Percentiles rank a stretch among this genome's conserved stretches.
phyloP scores from a whole-genome alignment of 2,329 filamentous ascomycete genomes.

The Curvularia sp. region DNA sequence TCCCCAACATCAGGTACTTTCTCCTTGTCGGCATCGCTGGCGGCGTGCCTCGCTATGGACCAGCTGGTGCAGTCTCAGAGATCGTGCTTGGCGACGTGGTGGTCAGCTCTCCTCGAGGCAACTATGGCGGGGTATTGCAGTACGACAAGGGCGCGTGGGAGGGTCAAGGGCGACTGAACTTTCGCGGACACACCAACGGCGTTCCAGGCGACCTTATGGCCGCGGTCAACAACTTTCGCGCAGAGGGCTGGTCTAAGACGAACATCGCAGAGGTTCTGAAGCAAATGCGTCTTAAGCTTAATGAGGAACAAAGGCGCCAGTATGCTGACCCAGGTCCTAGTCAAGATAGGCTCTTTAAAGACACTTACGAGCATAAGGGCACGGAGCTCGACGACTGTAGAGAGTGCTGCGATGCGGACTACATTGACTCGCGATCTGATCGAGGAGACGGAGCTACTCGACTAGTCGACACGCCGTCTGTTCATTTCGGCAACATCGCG shows the following conservation, averaged over 20 bases:
- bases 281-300: constrained; percentile 24
- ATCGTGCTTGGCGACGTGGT: constrained; percentile 34
- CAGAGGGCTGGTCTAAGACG: constrained; percentile 10
- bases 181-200: constrained; percentile 19
- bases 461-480: constrained; percentile 17
- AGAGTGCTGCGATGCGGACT: constrained; percentile 17
- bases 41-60: constrained; percentile 27
- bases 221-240: constrained; percentile 20
- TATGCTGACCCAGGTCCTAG: constrained; percentile 19
- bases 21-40: constrained; percentile 31
- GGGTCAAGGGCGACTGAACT: constrained; percentile 21
- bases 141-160: constrained; percentile 30
- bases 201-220: constrained; percentile 18
- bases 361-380: constrained; percentile 15
- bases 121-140: constrained; percentile 29
- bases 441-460: constrained; percentile 17
- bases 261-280: constrained; percentile 15
- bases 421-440: constrained; percentile 10
- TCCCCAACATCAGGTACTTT: constrained; percentile 25
- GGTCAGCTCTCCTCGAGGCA: constrained; percentile 26
- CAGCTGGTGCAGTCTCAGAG: constrained; percentile 19
- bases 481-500: constrained; percentile 32
- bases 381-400: constrained; percentile 18
- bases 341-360: constrained; percentile 21
- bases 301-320: constrained; percentile 12